A percentile compares a stretch with the other conserved stretches of the same genome.
Evolutionary conservation across 2,329 filamentous ascomycete genomes (phyloP).

Genomic region (Fusarium nisikadoi): DNA sequence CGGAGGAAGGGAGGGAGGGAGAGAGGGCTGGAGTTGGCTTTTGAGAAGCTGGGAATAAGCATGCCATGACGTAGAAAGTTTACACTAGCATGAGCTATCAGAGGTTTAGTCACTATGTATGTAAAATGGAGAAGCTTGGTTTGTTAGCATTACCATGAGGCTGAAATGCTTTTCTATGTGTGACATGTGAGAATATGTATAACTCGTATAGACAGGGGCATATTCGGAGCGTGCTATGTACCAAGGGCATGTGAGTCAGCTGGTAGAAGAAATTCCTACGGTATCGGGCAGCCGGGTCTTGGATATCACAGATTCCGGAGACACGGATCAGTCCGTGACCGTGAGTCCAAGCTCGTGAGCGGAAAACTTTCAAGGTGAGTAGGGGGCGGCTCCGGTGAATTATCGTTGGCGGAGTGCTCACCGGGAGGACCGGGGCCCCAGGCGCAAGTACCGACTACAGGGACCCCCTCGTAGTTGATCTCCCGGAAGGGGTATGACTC

Average conservation of each 20-base stretch:
- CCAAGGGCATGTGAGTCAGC: slow-evolving; percentile 23
- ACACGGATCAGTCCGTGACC: slow-evolving; percentile 31
- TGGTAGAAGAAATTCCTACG: not conserved
- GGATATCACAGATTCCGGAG: slow-evolving; percentile 9
- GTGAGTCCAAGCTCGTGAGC: not conserved
- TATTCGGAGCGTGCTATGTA: slow-evolving; percentile 9
- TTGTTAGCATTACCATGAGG: not conserved
- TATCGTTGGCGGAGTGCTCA: slow-evolving; percentile 37
- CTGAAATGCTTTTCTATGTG: not conserved
- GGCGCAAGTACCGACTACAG: slow-evolving; percentile 16
- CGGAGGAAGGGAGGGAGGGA: slow-evolving; percentile 23
- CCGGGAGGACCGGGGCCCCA: slow-evolving; percentile 1
- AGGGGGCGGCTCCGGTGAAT: slow-evolving; percentile 36
- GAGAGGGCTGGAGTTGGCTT: slow-evolving; percentile 14
- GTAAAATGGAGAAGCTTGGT: slow-evolving; percentile 18
- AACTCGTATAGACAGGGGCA: not conserved
- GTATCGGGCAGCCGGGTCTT: slow-evolving; percentile 30
- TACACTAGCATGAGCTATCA: not conserved
- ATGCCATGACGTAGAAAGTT: slow-evolving; percentile 26
- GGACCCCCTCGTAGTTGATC: not conserved
- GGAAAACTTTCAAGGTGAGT: slow-evolving; percentile 10
- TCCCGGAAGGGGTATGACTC: not conserved
- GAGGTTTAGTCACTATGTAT: slow-evolving; percentile 19
- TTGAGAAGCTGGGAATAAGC: slow-evolving; percentile 20
- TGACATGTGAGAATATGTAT: slow-evolving; percentile 8